These are phyloP conservation scores for Dipteronia sinensis DNA, from an alignment of 345 rosid genomes.

Conservation along the genomic window DNA sequence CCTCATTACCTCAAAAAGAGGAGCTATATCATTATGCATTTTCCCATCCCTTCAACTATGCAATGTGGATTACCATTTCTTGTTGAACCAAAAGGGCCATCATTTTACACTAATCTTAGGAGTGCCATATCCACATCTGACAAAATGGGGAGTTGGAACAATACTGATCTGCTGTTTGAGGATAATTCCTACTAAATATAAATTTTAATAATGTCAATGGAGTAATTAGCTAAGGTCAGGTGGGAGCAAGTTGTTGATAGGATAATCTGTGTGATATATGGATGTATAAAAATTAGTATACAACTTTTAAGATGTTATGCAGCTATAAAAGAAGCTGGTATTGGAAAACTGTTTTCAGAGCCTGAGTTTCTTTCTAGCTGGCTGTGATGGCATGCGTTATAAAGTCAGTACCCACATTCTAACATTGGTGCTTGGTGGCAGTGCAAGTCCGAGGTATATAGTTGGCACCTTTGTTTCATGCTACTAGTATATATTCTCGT, in stretches of 20 bases:
- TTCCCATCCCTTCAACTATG: not conserved
- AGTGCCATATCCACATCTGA: not conserved
- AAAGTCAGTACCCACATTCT: too few relatives aligned
- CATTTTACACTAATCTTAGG: conserved; percentile 7
- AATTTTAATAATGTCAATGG: not conserved
- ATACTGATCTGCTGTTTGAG: not conserved
- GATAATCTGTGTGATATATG: not conserved
- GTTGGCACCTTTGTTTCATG: too few relatives aligned
- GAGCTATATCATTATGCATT: not conserved
- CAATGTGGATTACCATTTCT: not conserved
- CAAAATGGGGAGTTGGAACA: not conserved
- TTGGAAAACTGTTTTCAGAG: not conserved
- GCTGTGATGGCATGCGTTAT: not conserved
- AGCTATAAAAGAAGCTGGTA: not conserved
- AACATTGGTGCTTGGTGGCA: not conserved
- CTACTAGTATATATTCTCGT: not conserved
- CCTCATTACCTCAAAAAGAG: not conserved
- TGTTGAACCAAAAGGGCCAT: conserved; percentile 4
- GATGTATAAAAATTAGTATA: not conserved
- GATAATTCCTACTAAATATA: not conserved
- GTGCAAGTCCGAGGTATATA: not conserved
- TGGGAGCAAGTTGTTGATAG: not conserved
- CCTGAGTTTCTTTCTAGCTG: not conserved
- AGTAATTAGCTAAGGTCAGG: not conserved
- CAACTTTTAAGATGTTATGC: not conserved